Conservation (phyloP, 129 eudicot species). For the Artemisia argyi region DNA sequence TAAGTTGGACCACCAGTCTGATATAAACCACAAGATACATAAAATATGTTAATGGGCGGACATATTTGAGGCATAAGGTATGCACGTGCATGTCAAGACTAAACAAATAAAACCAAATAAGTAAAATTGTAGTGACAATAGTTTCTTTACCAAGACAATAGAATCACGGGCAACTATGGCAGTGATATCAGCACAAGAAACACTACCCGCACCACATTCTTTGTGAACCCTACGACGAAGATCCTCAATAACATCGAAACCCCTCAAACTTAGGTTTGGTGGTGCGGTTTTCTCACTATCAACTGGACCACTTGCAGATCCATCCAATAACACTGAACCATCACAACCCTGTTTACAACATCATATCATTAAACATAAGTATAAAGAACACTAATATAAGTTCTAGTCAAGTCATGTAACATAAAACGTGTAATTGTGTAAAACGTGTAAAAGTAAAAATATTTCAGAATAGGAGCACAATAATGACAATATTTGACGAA, state of each 20-base stretch:
- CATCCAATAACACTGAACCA: conserved; percentile 66
- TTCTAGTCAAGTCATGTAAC: not conserved
- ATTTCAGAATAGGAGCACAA: not conserved
- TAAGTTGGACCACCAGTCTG: conserved; percentile 71
- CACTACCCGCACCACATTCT: conserved; percentile 46
- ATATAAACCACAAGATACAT: not conserved
- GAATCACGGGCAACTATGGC: conserved; percentile 74
- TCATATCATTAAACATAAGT: not conserved
- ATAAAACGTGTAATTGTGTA: not conserved
- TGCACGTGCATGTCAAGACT: too few relatives aligned
- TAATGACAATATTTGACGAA: too few relatives aligned
- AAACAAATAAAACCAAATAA: too few relatives aligned
- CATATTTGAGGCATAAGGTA: too few relatives aligned
- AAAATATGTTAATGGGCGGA: too few relatives aligned
- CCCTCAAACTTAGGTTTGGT: conserved; percentile 61
- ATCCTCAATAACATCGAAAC: conserved; percentile 51
- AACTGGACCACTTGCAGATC: conserved; percentile 62
- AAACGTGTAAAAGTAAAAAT: too few relatives aligned
- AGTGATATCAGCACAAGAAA: conserved; percentile 65
- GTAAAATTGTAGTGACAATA: not conserved
- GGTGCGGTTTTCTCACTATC: conserved; percentile 57
- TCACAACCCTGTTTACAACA: conserved; percentile 59
- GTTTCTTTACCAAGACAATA: conserved; percentile 47
- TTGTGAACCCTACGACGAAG: conserved; percentile 49
- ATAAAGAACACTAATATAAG: not conserved